These are phyloP conservation scores for Leccinellum albellum DNA, from an alignment of 768 basidiomycete species.

Conservation along the genomic window DNA sequence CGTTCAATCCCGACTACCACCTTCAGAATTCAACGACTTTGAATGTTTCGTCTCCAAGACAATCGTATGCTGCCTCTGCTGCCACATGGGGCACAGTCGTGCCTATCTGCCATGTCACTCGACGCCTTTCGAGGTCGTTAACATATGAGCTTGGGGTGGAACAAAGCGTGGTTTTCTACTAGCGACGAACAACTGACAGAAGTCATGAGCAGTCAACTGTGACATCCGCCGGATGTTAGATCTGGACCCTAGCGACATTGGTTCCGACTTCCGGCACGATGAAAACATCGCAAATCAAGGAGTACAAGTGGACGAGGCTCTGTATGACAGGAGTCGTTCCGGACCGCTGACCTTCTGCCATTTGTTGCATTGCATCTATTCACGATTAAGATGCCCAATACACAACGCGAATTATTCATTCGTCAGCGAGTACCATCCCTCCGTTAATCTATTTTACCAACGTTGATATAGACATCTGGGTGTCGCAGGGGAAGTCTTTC, in stretches of 20 bases:
- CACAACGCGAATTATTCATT: not conserved
- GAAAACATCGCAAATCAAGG: not conserved
- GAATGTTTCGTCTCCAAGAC: too few species aligned
- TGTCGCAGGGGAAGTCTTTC: slow-evolving; percentile 1
- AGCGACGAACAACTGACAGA: not conserved
- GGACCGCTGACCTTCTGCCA: not conserved
- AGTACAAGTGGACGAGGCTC: not conserved
- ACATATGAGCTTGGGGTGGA: not conserved
- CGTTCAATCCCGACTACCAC: too few species aligned
- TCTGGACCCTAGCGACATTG: not conserved
- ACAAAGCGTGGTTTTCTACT: not conserved
- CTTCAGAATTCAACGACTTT: too few species aligned
- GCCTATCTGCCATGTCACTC: too few species aligned
- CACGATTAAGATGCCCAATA: not conserved
- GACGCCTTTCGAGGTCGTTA: too few species aligned
- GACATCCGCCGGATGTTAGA: not conserved
- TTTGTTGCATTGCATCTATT: not conserved
- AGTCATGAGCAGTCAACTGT: not conserved
- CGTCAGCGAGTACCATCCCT: not conserved
- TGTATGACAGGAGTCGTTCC: not conserved
- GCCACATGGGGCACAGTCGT: too few species aligned
- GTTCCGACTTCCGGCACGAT: not conserved
- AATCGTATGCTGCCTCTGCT: too few species aligned
- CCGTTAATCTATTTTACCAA: not conserved
- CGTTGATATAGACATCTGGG: not conserved